These are phyloP conservation scores for Cryptosporidium sp. DNA, from an alignment of 169 alveolate genomes.

Conservation along the genomic window DNA sequence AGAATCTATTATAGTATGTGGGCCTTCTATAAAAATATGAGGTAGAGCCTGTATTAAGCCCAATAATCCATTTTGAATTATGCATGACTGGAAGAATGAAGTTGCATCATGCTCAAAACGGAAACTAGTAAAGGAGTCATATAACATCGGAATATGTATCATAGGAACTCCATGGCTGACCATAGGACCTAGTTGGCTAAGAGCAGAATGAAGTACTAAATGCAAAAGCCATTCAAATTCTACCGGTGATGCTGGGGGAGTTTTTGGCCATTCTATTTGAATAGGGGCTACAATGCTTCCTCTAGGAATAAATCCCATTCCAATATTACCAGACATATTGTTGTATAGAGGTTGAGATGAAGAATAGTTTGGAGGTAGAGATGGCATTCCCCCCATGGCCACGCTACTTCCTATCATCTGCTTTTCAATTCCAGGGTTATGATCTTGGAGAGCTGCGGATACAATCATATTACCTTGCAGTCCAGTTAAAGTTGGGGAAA, in stretches of 20 bases:
- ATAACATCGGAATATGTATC: conserved; percentile 70
- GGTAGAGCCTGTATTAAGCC: conserved; percentile 71
- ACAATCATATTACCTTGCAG: conserved; percentile 3
- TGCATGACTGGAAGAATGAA: conserved; percentile 34
- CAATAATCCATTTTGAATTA: conserved; percentile 58
- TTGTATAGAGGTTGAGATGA: neutral
- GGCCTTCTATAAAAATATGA: conserved; percentile 73
- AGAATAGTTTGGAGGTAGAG: conserved; percentile 13
- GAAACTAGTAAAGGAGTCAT: conserved; percentile 52
- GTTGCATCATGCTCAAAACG: conserved; percentile 75
- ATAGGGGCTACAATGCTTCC: conserved; percentile 10
- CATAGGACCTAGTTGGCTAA: conserved; percentile 45
- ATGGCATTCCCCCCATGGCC: neutral
- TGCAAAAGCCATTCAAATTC: conserved; percentile 72
- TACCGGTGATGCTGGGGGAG: conserved; percentile 68
- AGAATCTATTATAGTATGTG: conserved; percentile 59
- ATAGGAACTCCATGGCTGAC: conserved; percentile 68
- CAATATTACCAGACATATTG: neutral
- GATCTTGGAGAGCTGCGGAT: neutral
- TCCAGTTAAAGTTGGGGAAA: conserved; percentile 1
- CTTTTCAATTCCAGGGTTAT: neutral
- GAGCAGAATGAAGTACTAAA: conserved; percentile 62
- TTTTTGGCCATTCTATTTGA: conserved; percentile 70
- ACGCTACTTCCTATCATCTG: conserved; percentile 7
- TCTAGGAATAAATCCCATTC: conserved; percentile 39